Evolutionary conservation across 2,329 filamentous ascomycete genomes (phyloP).

Genomic region (Metarhizium anisopliae): DNA sequence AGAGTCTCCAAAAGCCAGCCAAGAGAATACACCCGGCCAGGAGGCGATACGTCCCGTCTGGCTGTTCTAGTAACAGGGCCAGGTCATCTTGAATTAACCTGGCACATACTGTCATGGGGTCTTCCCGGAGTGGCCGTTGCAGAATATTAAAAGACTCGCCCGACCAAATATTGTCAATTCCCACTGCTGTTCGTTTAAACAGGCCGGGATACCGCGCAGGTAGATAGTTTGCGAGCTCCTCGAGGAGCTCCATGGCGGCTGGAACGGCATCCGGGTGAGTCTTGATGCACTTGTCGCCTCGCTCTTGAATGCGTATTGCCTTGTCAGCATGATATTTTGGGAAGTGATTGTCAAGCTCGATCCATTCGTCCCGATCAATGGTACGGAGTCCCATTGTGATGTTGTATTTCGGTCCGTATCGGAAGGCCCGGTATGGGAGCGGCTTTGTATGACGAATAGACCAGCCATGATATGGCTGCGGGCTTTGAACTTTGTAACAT

Average conservation of each 20-base stretch:
- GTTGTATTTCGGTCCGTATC: conserved; percentile 67
- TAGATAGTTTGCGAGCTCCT: conserved; percentile 64
- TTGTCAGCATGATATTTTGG: conserved; percentile 66
- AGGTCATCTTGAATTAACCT: conserved; percentile 74
- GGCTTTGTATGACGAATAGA: conserved; percentile 60
- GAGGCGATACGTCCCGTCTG: conserved; percentile 73
- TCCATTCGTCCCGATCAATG: conserved; percentile 66
- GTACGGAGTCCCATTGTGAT: conserved; percentile 70
- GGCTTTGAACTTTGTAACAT: conserved; percentile 48
- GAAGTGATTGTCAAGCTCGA: conserved; percentile 77
- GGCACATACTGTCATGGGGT: conserved; percentile 68
- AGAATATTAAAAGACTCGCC: conserved; percentile 63
- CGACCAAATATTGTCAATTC: conserved; percentile 63
- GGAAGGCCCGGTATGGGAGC: conserved; percentile 69
- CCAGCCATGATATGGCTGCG: conserved; percentile 59
- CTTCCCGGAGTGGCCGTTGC: conserved; percentile 56
- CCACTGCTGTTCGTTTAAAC: conserved; percentile 53
- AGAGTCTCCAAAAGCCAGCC: conserved; percentile 73
- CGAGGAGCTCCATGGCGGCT: conserved; percentile 65
- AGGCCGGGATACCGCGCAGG: conserved; percentile 66
- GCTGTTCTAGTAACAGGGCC: conserved; percentile 70
- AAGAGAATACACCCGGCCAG: conserved; percentile 68
- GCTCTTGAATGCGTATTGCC: conserved; percentile 54
- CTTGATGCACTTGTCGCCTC: conserved; percentile 56
- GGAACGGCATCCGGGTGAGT: conserved; percentile 63